Percentiles rank a stretch among this genome's conserved stretches.
phyloP scores from a whole-genome alignment of 116 monocot species.

The Trichopus zeylanicus region DNA sequence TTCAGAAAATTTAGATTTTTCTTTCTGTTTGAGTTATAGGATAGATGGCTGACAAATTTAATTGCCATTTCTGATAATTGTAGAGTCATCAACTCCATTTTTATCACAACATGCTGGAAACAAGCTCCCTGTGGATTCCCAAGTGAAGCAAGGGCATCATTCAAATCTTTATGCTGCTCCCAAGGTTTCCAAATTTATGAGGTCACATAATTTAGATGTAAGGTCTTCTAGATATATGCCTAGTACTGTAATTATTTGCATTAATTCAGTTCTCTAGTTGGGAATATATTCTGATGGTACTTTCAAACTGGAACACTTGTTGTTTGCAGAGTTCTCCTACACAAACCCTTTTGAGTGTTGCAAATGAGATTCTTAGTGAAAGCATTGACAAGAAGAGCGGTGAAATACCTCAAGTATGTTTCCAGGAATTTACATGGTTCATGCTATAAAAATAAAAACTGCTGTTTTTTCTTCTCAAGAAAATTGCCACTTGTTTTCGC shows the following conservation, averaged over 20 bases:
- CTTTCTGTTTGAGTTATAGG: not conserved
- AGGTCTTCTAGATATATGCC: conserved; percentile 4
- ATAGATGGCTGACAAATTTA: not conserved
- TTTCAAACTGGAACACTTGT: not conserved
- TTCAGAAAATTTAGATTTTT: no score
- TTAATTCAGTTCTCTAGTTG: not conserved
- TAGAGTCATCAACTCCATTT: conserved; percentile 21
- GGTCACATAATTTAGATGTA: conserved; percentile 82
- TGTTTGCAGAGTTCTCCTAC: conserved; percentile 70
- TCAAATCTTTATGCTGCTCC: conserved; percentile 70
- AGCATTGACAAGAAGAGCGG: conserved; percentile 84
- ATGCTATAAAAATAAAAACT: not conserved
- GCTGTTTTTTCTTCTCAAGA: not conserved
- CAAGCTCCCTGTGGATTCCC: conserved; percentile 66
- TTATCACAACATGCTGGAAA: conserved; percentile 37
- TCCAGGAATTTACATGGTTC: not conserved
- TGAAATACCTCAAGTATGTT: conserved; percentile 86
- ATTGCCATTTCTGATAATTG: conserved; percentile 4
- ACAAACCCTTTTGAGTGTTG: conserved; percentile 59
- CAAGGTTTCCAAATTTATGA: conserved; percentile 76
- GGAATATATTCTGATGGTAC: not conserved
- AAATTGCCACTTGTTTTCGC: not conserved
- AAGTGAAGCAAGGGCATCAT: conserved; percentile 55
- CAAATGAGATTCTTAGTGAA: conserved; percentile 75
- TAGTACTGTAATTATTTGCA: no score